These are phyloP conservation scores for Starmerella scarabaei DNA, from an alignment of 805 yeast genomes.

Conservation along the genomic window DNA sequence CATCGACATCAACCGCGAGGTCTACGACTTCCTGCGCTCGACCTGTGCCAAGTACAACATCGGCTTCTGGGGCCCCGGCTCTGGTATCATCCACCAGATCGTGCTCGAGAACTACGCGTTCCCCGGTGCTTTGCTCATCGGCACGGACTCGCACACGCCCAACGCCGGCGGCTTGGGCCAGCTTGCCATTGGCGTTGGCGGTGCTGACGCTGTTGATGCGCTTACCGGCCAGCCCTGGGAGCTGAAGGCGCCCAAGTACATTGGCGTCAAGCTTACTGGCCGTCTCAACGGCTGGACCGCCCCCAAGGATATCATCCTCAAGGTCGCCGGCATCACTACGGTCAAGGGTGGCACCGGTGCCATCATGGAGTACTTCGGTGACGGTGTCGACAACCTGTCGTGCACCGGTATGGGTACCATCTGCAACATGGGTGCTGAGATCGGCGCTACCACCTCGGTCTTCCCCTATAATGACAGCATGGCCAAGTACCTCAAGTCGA, in stretches of 20 bases:
- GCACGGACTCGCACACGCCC: constrained; percentile 97
- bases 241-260: constrained; percentile 88
- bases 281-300: constrained; percentile 89
- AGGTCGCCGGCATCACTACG: constrained; percentile 85
- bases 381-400: constrained; percentile 81
- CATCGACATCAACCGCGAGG: constrained; percentile 82
- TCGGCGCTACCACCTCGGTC: constrained; percentile 94
- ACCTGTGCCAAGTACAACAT: constrained; percentile 92
- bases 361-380: constrained; percentile 93
- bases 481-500: constrained; percentile 74
- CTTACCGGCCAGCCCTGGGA: constrained; percentile 94
- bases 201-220: constrained; percentile 98
- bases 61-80: constrained; percentile 98
- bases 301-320: constrained; percentile 89
- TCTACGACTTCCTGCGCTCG: constrained; percentile 75
- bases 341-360: constrained; percentile 98
- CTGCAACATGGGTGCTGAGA: constrained; percentile 99
- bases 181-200: constrained; percentile 97
- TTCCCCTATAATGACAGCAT: constrained; percentile 93
- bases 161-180: constrained; percentile 98
- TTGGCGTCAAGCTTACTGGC: constrained; percentile 93
- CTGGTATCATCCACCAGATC: constrained; percentile 96
- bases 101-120: constrained; percentile 91
- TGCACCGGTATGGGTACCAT: constrained; percentile 99
- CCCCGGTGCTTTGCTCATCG: constrained; percentile 94